Base-by-base conservation (phyloP, 306 rosid species). In the Cajanus cajan region DNA sequence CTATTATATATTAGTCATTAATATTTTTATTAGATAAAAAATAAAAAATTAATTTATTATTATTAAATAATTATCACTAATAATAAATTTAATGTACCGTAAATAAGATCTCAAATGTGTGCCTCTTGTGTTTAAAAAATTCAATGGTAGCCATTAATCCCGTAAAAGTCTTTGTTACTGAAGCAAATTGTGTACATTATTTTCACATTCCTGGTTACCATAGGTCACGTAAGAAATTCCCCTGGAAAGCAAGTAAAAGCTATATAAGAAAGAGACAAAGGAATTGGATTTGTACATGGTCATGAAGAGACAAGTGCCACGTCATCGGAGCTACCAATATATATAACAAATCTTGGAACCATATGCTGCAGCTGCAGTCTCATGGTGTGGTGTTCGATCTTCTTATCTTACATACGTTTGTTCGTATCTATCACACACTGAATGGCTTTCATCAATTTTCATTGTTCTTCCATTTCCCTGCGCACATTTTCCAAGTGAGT, bases 361-460 rank as follows among this genome's bases (percentile, higher is more conserved):
- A 10, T 36, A 4, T 64, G 28, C 37, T 65, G 48, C 8, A 9
- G 31, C 8, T 37, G 25, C 8, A 18, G 22, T 65, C 50, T 65
- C 48, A 28, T 28, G 31, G 31, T 28, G 31, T 65, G 70, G 50
- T 37, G 31, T 65, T 64, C 2, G 10, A 4, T 37, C 48, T 37
- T 65, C 71, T 37, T 64, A 37, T 64, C 70, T 63, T 4, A 36
- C n/a, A 15, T 64, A 64, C 25, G 25, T 36, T 15, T 63, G 69
- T 63, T 45, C 28, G 47, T 63, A 37, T 34, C 44, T 63, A 63
- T 8, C 45, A 9, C 4, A 37, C 70, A 64, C 72, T 15, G 2
- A 12, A 67, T 68, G 73, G 73, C 73, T 68, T 24, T 68, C 39
- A 3, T 68, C 54, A 41, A 68, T 68, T 68, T 68, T 24, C 73